phyloP scores from a whole-genome alignment of 2,329 filamentous ascomycete species.

The Talaromyces piceae region DNA sequence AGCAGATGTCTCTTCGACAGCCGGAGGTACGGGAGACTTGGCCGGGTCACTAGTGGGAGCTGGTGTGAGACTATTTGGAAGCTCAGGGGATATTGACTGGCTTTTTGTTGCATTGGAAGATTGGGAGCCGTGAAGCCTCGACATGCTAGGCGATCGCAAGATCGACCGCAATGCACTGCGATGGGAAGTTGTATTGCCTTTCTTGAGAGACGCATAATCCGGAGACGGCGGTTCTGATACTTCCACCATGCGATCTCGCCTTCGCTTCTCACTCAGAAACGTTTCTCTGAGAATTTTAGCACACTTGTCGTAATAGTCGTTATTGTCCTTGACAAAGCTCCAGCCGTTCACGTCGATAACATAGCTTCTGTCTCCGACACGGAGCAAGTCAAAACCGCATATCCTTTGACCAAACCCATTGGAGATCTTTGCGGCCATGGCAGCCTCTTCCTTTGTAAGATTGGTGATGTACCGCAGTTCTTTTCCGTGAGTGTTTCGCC shows the following conservation, averaged over 20 bases:
- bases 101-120: conserved; percentile 28
- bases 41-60: conserved; percentile 27
- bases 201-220: conserved; percentile 29
- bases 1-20: conserved; percentile 17
- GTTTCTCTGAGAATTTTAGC: conserved; percentile 79
- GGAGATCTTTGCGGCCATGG: conserved; percentile 83
- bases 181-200: conserved; percentile 35
- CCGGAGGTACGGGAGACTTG: conserved; percentile 4
- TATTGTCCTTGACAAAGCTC: conserved; percentile 99
- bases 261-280: conserved; percentile 68
- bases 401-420: conserved; percentile 89
- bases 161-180: conserved; percentile 50
- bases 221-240: conserved; percentile 26
- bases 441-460: conserved; percentile 69
- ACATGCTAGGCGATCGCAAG: conserved; percentile 59
- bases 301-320: conserved; percentile 93
- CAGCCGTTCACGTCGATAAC: conserved; percentile 99
- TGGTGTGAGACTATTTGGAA: conserved; percentile 22
- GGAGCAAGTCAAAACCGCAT: conserved; percentile 89
- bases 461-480: conserved; percentile 92
- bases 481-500: conserved; percentile 94
- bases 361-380: conserved; percentile 82
- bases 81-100: conserved; percentile 38
- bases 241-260: conserved; percentile 27
- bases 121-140: conserved; percentile 47